Evolutionary conservation across 2,329 filamentous ascomycete species (phyloP), one percentile per base, ranked within the genome.

Genomic region (Alternaria infectoria): DNA sequence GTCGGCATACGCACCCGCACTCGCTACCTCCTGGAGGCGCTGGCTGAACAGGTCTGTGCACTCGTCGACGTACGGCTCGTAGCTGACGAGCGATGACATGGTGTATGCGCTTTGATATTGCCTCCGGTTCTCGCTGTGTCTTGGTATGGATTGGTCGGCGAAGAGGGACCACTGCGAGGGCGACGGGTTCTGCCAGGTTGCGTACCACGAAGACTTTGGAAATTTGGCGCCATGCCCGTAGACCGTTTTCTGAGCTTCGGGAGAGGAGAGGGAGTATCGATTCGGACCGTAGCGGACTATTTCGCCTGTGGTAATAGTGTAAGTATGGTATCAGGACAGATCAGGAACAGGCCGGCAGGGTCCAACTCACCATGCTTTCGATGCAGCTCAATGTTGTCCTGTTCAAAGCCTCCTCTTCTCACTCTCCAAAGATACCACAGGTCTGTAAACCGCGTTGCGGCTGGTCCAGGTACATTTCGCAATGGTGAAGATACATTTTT

Each of bases 21-120:
- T 66, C 3, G 66, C 62, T 64, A 83, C 75, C 17, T 75, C 69
- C 0, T 71, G 56, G 25, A 81, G 64, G 17, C 66, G 61, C 28
- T 65, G 47, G 19, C 50, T 49, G 43, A 83, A 81, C 1, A 77
- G 51, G 1, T 72, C 62, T 23, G 81, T 69, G 10, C 77, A 77
- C 19, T 77, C 70, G 64, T 83, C 78, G 6, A 83, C 80, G 32
- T 80, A 81, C 1, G 72, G 54, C 17, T 66, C n/a, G 77, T 79
- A 77, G 80, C 77, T 10, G 75, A 70, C 58, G 81, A 83, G 12
- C 76, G 63, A 63, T 5, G 60, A 60, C 63, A 66, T 66, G 3
- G 28, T 46, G 43, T 66, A 66, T 0, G 54, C 55, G 50, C 60
- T 63, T 28, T 65, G 63, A 26, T 65, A 76, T 12, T 77, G 66